These are phyloP conservation scores for Hirsutella minnesotensis DNA, from an alignment of 2,329 filamentous ascomycete genomes.

Conservation along the genomic window DNA sequence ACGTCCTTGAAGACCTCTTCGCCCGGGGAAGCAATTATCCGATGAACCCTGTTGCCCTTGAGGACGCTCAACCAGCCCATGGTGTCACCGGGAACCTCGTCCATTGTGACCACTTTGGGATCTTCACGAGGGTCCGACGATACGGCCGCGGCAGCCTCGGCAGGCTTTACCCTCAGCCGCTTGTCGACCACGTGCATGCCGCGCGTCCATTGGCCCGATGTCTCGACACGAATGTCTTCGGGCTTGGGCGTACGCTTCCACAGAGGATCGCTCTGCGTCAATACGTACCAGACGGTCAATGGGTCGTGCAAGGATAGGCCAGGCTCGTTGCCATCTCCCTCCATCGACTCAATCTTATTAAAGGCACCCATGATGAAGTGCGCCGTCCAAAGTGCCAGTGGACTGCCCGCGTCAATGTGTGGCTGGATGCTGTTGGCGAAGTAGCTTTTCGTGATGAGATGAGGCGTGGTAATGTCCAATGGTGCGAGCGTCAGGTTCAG, in stretches of 20 bases:
- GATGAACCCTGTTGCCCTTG: constrained; percentile 69
- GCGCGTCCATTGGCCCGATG: constrained; percentile 83
- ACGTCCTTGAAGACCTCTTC: constrained; percentile 53
- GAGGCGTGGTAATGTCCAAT: constrained; percentile 64
- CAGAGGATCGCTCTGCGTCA: constrained; percentile 44
- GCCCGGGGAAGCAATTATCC: constrained; percentile 60
- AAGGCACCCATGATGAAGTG: constrained; percentile 64
- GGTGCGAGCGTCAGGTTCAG: constrained; percentile 63
- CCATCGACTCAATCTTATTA: constrained; percentile 52
- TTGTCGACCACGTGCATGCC: constrained; percentile 83
- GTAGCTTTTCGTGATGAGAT: constrained; percentile 49
- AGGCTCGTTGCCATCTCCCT: constrained; percentile 43
- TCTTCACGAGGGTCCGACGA: constrained; percentile 28
- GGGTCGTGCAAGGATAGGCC: constrained; percentile 66
- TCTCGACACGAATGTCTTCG: constrained; percentile 85
- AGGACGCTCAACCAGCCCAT: constrained; percentile 61
- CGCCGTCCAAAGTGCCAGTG: constrained; percentile 60
- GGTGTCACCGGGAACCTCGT: constrained; percentile 56
- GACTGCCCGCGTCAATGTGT: constrained; percentile 50
- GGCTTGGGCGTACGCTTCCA: constrained; percentile 47
- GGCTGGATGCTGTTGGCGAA: constrained; percentile 46
- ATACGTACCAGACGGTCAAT: constrained; percentile 66
- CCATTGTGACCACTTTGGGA: constrained; percentile 24
- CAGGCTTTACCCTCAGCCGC: constrained; percentile 44
- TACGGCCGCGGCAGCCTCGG: constrained; percentile 26